Evolutionary conservation across 768 basidiomycete genomes (phyloP).

Genomic region (Leucosporidium scottii): DNA sequence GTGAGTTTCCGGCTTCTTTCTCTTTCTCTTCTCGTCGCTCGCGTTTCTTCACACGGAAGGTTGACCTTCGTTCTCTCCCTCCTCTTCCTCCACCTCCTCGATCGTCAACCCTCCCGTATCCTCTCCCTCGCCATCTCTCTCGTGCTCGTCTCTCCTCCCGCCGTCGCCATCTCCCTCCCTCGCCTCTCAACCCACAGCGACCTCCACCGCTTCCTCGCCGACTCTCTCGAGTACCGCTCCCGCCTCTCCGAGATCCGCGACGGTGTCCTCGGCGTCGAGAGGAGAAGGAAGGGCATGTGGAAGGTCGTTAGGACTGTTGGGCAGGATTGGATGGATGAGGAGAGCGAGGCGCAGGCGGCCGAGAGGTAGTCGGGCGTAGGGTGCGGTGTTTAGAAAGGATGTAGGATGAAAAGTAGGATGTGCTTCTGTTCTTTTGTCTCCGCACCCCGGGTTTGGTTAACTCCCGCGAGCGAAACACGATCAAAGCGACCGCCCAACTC

Average conservation of each 20-base stretch:
- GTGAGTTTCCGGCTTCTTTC: constrained; percentile 2
- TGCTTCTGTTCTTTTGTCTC: no score
- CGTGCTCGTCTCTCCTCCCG: not conserved
- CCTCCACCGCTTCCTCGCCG: constrained; percentile 36
- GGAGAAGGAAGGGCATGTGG: constrained; percentile 37
- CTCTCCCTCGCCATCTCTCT: not conserved
- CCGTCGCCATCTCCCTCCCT: not conserved
- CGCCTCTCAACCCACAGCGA: constrained; percentile 15
- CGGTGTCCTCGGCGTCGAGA: constrained; percentile 35
- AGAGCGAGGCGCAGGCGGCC: constrained; percentile 13
- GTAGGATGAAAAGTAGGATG: not conserved
- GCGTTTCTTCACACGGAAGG: no score
- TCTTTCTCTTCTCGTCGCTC: no score
- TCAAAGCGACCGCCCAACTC: no score
- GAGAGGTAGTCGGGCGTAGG: not conserved
- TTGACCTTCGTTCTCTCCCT: not conserved
- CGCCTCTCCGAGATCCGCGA: constrained; percentile 37
- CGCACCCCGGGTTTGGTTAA: no score
- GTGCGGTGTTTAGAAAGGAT: not conserved
- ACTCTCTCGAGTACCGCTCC: constrained; percentile 36
- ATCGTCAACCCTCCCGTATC: not conserved
- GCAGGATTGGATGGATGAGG: constrained; percentile 28
- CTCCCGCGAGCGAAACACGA: no score
- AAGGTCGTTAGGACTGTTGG: constrained; percentile 27
- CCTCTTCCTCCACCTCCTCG: not conserved